Conservation (phyloP, 805 yeast genomes). For the Hanseniaspora clermontiae region DNA sequence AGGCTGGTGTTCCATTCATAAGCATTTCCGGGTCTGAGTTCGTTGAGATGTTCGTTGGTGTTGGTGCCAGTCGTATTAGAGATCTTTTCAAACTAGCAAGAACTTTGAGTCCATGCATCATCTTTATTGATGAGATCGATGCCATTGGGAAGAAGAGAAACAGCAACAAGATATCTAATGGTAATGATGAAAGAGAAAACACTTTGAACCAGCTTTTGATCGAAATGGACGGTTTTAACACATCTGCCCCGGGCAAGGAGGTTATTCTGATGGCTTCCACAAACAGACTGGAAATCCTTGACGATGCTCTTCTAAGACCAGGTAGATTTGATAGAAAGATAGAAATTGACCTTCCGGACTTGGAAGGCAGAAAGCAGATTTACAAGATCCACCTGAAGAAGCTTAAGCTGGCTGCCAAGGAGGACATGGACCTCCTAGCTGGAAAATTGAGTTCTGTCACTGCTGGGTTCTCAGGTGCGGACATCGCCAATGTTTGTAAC, state of each 20-base stretch:
- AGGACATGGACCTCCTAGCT: conserved; percentile 43
- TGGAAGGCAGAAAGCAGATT: conserved; percentile 88
- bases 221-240: conserved; percentile 96
- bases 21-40: conserved; percentile 96
- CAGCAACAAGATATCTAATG: conserved; percentile 17
- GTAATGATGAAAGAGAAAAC: conserved; percentile 94
- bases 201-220: conserved; percentile 90
- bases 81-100: conserved; percentile 87
- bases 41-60: conserved; percentile 98
- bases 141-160: conserved; percentile 89
- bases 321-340: conserved; percentile 96
- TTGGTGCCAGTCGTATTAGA: conserved; percentile 95
- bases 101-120: conserved; percentile 84
- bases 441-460: conserved; percentile 91
- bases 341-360: conserved; percentile 81
- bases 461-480: conserved; percentile 98
- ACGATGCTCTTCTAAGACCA: conserved; percentile 86
- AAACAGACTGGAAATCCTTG: conserved; percentile 86
- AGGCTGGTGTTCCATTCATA: conserved; percentile 93
- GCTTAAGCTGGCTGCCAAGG: conserved; percentile 34
- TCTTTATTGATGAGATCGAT: conserved; percentile 97
- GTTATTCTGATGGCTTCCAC: conserved; percentile 97
- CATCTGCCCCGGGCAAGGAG: conserved; percentile 50
- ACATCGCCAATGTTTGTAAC: conserved; percentile 90
- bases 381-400: conserved; percentile 74